Conservation (phyloP, 345 rosid species). For the Cardamine chenopodiifolia region DNA sequence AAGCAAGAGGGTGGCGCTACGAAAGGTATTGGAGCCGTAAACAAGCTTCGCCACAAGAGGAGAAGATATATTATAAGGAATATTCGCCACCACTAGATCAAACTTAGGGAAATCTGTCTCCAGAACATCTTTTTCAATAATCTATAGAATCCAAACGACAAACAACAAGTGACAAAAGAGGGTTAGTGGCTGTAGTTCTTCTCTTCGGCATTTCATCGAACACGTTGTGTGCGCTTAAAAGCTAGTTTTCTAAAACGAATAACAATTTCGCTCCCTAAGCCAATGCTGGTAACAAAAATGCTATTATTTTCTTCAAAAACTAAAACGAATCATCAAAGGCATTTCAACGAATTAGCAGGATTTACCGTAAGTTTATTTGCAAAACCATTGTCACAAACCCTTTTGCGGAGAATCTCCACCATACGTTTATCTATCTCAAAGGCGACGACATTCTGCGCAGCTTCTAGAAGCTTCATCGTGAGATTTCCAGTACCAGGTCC, state of each 20-base stretch:
- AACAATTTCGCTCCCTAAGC: neutral
- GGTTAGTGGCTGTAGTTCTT: constrained; percentile 6
- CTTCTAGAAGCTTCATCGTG: constrained; percentile 76
- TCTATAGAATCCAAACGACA: constrained; percentile 44
- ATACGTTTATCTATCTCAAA: constrained; percentile 77
- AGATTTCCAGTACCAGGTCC: constrained; percentile 96
- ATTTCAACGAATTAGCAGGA: neutral
- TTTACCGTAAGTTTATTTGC: constrained; percentile 61
- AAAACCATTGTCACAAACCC: constrained; percentile 52
- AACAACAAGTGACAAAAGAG: neutral
- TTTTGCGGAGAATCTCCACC: constrained; percentile 67
- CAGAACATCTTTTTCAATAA: constrained; percentile 74
- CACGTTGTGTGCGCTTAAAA: constrained; percentile 27
- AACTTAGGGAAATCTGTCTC: constrained; percentile 72
- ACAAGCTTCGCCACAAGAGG: constrained; percentile 81
- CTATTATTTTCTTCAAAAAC: neutral
- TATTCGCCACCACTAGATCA: constrained; percentile 81
- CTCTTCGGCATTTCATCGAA: constrained; percentile 57
- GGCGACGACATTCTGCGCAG: constrained; percentile 61
- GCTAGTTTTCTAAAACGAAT: neutral
- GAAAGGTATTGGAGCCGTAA: constrained; percentile 58
- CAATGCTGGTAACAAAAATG: neutral
- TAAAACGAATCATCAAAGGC: neutral
- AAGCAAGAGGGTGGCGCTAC: constrained; percentile 80
- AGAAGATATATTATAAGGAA: constrained; percentile 84